Base-by-base conservation (phyloP, 139 green algal genomes). In the Haematococcus lacustris region DNA sequence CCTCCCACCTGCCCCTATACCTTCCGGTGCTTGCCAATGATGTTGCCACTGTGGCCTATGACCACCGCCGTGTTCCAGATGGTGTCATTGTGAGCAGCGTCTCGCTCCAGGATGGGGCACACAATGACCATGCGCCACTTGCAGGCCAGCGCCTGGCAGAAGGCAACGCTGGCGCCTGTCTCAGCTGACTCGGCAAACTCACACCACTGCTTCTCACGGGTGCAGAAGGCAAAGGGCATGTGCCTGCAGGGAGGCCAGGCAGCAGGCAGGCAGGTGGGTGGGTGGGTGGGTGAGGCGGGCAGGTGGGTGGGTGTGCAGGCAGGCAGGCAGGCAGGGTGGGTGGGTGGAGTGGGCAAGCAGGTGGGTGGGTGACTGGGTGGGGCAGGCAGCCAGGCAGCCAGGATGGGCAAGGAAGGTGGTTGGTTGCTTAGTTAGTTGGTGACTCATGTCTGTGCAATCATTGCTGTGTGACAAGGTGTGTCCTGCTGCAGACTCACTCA, bases 31-130 rank as follows among this genome's bases (percentile, higher is more conserved):
- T 93, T 94, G 51, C 93, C 93, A 30, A 98, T 89, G 40, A 97
- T 82, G 70, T 89, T 92, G 64, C 92, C 94, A 59, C 89, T 90
- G 83, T 96, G 84, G 60, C 89, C 91, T 0, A 98, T 87, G 30
- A 98, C 91, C 17, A 98, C 93, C 13, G 95, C 95, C 0, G 94
- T 98, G 90, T 98, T 98, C 95, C 94, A 98, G 23, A 98, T 87
- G 0, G 85, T 93, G 38, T 86, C 88, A 23, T 84, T 86, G 76
- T 98, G 95, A 7, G 79, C 76, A 1, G 68, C 72, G 78, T 97
- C 92, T 3, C 91, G 79, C 84, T 97, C 92, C 43, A 98, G 84
- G 60, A 98, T 97, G n/a, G 94, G 88, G 73, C 73, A 89, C 34
- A 98, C 72, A 61, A 98, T 91, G 38, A 98, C 93, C 90, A 96